Base-by-base conservation (phyloP, 352 stramenopile genomes). In the Pythium dissotocum region DNA sequence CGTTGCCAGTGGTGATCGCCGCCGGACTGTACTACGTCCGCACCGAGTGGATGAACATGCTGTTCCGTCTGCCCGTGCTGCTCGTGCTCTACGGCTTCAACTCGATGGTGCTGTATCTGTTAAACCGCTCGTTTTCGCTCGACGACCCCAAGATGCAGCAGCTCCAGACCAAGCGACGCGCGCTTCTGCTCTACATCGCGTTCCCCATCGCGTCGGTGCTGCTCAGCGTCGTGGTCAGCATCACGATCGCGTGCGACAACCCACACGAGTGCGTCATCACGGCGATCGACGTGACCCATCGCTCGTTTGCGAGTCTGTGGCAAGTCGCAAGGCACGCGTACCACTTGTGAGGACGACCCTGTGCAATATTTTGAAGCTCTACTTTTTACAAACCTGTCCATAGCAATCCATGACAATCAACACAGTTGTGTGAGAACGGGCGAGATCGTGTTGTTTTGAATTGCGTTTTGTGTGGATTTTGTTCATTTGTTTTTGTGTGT, bases 31-130 rank as follows among this genome's bases (percentile, higher is more conserved):
- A 92, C 62, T 77, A 87, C 55, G 36, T 94, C 24, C 79, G 87
- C 26, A 76, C 78, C 33, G 83, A 89, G 73, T 94, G 87, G 87
- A 78, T 91, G 72, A 91, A 91, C 71, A 93, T 94, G 84, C 61
- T 93, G 18, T 80, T 91, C 30, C 79, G 87, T 2, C 65, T 89
- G 10, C 87, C 87, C 24, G 74, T 90, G 33, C 55, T 92, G 53
- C 70, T 85, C 6, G 67, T 90, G n/a, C 79, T 93, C 42, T 88
- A 91, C 65, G 80, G 73, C 32, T 91, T 90, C 70, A 94, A 94
- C 69, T 80, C 73, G 48, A 75, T 71, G 21, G 70, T 80, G 54
- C 61, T 91, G 2, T 89, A 85, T 69, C 57, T 85, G 26, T 68
- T 87, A 36, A 88, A 90, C 57, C 72, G 63, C 58, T 79, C 49